Percentiles rank a stretch among this genome's conserved stretches.
These are phyloP conservation scores for Saturnispora zaruensis DNA, from an alignment of 805 yeast genomes.

Conservation along the genomic window DNA sequence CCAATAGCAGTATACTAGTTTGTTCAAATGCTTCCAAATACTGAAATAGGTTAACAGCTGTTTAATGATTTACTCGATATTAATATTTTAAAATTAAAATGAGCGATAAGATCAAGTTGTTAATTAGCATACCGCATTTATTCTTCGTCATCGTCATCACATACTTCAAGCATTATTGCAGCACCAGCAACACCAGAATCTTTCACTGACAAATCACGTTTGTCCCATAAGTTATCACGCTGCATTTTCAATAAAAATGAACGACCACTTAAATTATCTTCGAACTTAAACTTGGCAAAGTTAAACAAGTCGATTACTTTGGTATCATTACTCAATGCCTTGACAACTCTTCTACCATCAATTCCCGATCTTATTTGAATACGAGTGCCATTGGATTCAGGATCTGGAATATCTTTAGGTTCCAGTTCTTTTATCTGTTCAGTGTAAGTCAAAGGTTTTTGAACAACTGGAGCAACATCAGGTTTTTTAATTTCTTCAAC, in stretches of 20 bases:
- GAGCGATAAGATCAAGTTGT: not conserved
- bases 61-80: too few relatives aligned
- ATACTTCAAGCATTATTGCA: conserved; percentile 58
- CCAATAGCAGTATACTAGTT: too few relatives aligned
- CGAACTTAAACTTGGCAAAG: conserved; percentile 53
- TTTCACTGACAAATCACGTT: conserved; percentile 49
- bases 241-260: conserved; percentile 51
- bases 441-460: conserved; percentile 14
- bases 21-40: too few relatives aligned
- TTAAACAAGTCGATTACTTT: conserved; percentile 50
- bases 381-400: conserved; percentile 52
- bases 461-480: not conserved
- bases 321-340: conserved; percentile 48
- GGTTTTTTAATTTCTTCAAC: conserved; percentile 14
- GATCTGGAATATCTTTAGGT: conserved; percentile 45
- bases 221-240: conserved; percentile 47
- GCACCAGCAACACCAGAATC: conserved; percentile 80
- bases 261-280: conserved; percentile 32
- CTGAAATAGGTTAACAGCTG: too few relatives aligned
- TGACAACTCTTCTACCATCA: conserved; percentile 74
- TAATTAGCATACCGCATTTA: too few relatives aligned
- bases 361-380: conserved; percentile 76
- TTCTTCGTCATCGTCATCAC: conserved; percentile 21
- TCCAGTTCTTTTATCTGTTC: conserved; percentile 15
- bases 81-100: too few relatives aligned